These are phyloP conservation scores for Pythium dissimile DNA, from an alignment of 352 stramenopile genomes.

Conservation along the genomic window DNA sequence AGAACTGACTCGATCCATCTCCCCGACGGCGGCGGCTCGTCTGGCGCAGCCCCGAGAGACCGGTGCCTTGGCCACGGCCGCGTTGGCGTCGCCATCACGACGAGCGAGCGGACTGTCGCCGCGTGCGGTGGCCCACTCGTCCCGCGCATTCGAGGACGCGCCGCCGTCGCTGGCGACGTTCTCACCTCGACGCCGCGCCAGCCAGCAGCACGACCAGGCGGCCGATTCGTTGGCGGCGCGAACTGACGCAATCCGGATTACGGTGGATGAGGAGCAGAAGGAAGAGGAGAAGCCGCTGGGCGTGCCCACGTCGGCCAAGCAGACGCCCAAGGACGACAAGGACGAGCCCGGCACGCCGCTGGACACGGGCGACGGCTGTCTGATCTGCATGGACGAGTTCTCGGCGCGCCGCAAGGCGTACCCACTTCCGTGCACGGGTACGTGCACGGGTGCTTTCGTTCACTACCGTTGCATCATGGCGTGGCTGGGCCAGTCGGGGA, in stretches of 20 bases:
- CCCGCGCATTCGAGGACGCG: constrained; percentile 40
- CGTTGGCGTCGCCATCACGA: background rate
- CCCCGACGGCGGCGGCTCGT: background rate
- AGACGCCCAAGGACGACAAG: constrained; percentile 22
- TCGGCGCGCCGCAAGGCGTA: constrained; percentile 79
- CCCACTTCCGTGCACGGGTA: constrained; percentile 72
- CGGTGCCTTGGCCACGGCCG: background rate
- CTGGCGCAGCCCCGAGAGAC: background rate
- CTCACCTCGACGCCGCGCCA: constrained; percentile 47
- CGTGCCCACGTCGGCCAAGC: constrained; percentile 6
- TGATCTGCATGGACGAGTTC: constrained; percentile 91
- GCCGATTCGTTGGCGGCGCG: background rate
- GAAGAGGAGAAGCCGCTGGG: constrained; percentile 24
- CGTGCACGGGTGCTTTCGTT: constrained; percentile 75
- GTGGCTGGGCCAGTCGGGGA: constrained; percentile 81
- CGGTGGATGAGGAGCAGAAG: constrained; percentile 32
- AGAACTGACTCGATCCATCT: constrained; percentile 30
- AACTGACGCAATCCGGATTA: constrained; percentile 16
- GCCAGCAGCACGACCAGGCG: constrained; percentile 7
- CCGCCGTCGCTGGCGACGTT: constrained; percentile 43
- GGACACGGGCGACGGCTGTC: constrained; percentile 44
- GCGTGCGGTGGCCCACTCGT: constrained; percentile 57
- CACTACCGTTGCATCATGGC: constrained; percentile 89
- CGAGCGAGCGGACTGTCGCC: constrained; percentile 29
- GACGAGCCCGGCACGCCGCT: constrained; percentile 18